phyloP scores from a whole-genome alignment of 495 filamentous ascomycete species.

The Chlorociboria aeruginascens region DNA sequence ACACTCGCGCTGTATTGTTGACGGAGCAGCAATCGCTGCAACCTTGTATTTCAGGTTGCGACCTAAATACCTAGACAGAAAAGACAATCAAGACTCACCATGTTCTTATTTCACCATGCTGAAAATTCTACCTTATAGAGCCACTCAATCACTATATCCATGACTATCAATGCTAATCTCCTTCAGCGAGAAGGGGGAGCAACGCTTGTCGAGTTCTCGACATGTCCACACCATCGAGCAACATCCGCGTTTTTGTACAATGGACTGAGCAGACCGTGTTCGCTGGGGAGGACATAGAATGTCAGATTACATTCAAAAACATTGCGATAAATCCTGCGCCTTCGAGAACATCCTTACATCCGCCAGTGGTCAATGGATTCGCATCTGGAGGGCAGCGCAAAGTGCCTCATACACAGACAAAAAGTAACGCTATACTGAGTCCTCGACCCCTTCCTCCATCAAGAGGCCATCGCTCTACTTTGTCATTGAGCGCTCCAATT shows the following conservation, averaged over 20 bases:
- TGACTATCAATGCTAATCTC: constrained; percentile 16
- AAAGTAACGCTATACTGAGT: constrained; percentile 16
- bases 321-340: constrained; percentile 42
- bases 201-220: neutral
- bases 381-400: constrained; percentile 26
- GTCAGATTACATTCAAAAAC: constrained; percentile 94
- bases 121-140: too few species aligned
- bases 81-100: too few species aligned
- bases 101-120: too few species aligned
- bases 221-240: constrained; percentile 34
- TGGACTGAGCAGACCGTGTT: constrained; percentile 89
- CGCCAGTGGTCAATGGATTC: constrained; percentile 25
- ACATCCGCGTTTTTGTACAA: constrained; percentile 89
- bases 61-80: too few species aligned
- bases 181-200: constrained; percentile 15
- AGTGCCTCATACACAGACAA: constrained; percentile 25
- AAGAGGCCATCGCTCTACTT: constrained; percentile 44
- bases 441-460: constrained; percentile 9
- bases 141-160: constrained; percentile 12
- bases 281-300: constrained; percentile 87
- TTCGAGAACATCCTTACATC: constrained; percentile 33
- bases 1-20: too few species aligned
- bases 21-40: too few species aligned
- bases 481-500: constrained; percentile 44
- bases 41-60: too few species aligned